Percentiles rank a stretch among this genome's conserved stretches.
These are phyloP conservation scores for Leccinum boreale DNA, from an alignment of 768 basidiomycete genomes.

Conservation along the genomic window DNA sequence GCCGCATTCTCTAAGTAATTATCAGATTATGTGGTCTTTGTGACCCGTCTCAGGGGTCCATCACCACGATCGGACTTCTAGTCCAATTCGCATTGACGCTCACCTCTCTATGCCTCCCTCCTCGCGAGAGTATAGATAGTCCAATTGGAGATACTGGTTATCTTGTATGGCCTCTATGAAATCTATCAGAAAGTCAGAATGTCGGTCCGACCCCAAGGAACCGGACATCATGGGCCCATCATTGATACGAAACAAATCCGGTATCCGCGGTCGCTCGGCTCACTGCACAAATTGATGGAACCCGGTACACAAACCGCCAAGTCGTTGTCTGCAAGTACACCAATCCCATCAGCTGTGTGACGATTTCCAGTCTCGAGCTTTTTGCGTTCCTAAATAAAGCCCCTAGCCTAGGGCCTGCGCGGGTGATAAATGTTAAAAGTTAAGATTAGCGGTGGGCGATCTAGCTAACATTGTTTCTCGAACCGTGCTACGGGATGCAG, in stretches of 20 bases:
- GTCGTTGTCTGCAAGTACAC: neutral
- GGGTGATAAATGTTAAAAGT: conserved; percentile 9
- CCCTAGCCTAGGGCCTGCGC: neutral
- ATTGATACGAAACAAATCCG: neutral
- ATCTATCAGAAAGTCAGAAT: neutral
- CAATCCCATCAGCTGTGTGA: neutral
- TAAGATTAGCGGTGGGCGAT: conserved; percentile 3
- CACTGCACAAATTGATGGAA: neutral
- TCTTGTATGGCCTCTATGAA: neutral
- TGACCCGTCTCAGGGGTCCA: neutral
- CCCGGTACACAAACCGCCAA: neutral
- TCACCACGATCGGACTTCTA: neutral
- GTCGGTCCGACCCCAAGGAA: neutral
- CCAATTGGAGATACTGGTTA: neutral
- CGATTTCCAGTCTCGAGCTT: neutral
- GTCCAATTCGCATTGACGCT: neutral
- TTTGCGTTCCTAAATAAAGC: neutral
- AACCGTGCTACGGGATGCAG: neutral
- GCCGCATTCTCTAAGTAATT: no score
- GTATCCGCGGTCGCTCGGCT: neutral
- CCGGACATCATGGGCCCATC: neutral
- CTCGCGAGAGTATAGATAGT: neutral
- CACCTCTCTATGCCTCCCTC: neutral
- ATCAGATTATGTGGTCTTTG: neutral
- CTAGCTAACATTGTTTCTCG: conserved; percentile 1